phyloP scores from a whole-genome alignment of 1,284 basidiomycete genomes.

The Cronartium ribicola region DNA sequence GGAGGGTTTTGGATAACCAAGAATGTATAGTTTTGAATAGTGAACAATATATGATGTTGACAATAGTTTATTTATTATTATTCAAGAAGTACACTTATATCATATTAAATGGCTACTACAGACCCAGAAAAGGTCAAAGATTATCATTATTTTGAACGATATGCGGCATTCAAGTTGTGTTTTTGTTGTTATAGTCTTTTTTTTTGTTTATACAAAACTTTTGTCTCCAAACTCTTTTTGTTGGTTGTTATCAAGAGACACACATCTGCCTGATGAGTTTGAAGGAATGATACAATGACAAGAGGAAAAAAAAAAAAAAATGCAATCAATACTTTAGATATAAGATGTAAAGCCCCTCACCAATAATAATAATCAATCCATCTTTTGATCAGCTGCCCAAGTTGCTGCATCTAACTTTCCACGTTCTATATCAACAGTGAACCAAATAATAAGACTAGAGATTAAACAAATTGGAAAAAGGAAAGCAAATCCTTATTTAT shows the following conservation, averaged over 20 bases:
- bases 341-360: too few species aligned
- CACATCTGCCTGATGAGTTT: neutral
- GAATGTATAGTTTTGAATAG: neutral
- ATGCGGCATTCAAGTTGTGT: too few species aligned
- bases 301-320: neutral
- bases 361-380: too few species aligned
- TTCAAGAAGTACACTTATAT: too few species aligned
- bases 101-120: too few species aligned
- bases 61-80: too few species aligned
- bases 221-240: neutral
- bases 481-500: slow-evolving; percentile 25
- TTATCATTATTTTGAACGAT: too few species aligned
- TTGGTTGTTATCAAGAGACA: neutral
- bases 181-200: too few species aligned
- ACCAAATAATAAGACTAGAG: slow-evolving; percentile 12
- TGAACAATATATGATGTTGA: neutral
- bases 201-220: neutral
- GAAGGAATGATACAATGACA: neutral
- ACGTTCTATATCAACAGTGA: slow-evolving; percentile 18
- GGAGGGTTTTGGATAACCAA: neutral
- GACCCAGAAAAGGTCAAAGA: too few species aligned
- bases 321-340: neutral
- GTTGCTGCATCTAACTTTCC: slow-evolving; percentile 10
- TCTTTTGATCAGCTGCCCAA: neutral
- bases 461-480: slow-evolving; percentile 27